Base-by-base conservation (phyloP, 169 alveolate species). In the Plasmodium ovale region DNA sequence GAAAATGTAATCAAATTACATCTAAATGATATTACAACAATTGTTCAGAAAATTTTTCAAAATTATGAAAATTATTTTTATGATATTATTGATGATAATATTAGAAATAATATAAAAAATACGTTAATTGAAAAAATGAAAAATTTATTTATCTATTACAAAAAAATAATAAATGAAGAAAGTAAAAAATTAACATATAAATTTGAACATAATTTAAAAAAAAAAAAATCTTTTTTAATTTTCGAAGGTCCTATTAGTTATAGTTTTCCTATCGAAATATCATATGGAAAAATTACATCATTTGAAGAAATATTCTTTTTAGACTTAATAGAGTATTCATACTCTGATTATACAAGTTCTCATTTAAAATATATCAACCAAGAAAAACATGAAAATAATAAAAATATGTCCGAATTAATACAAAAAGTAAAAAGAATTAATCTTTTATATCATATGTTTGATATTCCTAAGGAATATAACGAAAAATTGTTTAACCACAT, bases 121-220 rank as follows among this genome's bases (percentile, higher is more conserved):
- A 82, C 69, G 2, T 58, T 82, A 51, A 29, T 82, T 65, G 53
- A 82, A 23, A 82, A 82, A 65, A 82, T 82, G 71, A 65, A 82
- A 82, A 21, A 31, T 19, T 23, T 67, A 82, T 49, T 65, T 69
- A 82, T 82, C 35, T 35, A 82, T 19, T 82, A 82, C 65, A 82
- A 82, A 53, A 29, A 56, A 25, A 65, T 82, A 49, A 51, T 82
- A 16, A 44, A 82, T 65, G 70, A 82, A 21, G 70, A 65, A 39
- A 65, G 39, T 44, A 67, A 65, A 65, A 56, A 33, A 53, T 64
- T 82, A 42, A 51, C 90, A 31, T 82, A 56, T 9, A 47, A 49
- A 65, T 53, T 82, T 82, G 19, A 12, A 33, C 35, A 49, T 5
- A 82, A 64, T 33, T 31, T 79, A 27, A 53, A 64, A 82, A 65